Base-by-base conservation (phyloP, 1,284 basidiomycete genomes). In the Cerrena zonata region DNA sequence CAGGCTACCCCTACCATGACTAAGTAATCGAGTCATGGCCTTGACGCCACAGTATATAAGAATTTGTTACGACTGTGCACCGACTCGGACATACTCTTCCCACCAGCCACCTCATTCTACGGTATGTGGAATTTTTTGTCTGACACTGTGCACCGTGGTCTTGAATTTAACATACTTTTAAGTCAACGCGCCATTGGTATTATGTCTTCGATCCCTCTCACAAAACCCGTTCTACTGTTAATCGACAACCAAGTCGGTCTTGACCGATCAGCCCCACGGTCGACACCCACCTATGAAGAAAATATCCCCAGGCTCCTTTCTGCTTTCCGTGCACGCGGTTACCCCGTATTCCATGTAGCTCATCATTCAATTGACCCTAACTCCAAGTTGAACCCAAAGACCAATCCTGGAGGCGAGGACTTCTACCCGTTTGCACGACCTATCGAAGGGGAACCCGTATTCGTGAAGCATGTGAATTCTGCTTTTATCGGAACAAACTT, bases 401-500 rank as follows among this genome's bases (percentile, higher is more conserved):
- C 48, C 11, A 42, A 48, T 19, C 46, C 46, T 2, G 45, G 43
- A 15, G 53, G 55, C 21, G 50, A 41, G 5, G 47, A 43, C 11
- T 54, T 56, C 47, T 47, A 15, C n/a, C 41, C 49, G 15, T 46
- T 47, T 34, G 55, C 55, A 19, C 13, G 11, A 10, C 55, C 55
- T 10, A 13, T 13, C 3, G 42, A 42, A 4, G 49, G 49, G 5
- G 55, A 56, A 23, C 49, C 42, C 12, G 42, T 56, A 3, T 52
- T 51, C 40, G 11, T 27, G 18, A 56, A 56, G 46, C 46, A 23
- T 25, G 55, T 56, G 11, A 51, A 54, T 47, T 54, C 52, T 4
- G 27, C 46, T 11, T 56, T 56, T 53, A 49, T 56, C 24, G 55
- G 55, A 21, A 56, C 61, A 18, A 48, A 50, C 1, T 54, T 64